These are phyloP conservation scores for Clitocybe nebularis DNA, from an alignment of 1,284 basidiomycete genomes.

Conservation along the genomic window DNA sequence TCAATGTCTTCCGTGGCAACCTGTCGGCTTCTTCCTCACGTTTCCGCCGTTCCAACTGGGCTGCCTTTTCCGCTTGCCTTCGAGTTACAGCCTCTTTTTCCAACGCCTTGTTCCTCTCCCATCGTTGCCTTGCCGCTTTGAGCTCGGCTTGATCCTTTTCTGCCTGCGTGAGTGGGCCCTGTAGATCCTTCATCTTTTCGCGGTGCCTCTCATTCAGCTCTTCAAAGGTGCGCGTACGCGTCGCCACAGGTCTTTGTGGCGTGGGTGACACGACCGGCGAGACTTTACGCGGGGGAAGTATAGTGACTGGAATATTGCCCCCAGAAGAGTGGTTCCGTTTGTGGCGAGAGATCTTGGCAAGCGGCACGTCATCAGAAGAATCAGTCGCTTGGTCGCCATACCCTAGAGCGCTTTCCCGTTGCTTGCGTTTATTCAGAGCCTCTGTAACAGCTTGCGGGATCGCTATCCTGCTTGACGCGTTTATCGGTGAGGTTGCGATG, in stretches of 20 bases:
- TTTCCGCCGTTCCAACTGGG: conserved; percentile 49
- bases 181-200: conserved; percentile 72
- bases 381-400: conserved; percentile 38
- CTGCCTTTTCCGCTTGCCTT: conserved; percentile 68
- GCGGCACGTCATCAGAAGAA: conserved; percentile 53
- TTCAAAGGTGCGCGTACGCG: conserved; percentile 69
- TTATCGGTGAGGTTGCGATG: conserved; percentile 56
- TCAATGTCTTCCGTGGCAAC: conserved; percentile 24
- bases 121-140: conserved; percentile 63
- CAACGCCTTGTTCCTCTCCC: conserved; percentile 67
- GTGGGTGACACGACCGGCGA: conserved; percentile 39
- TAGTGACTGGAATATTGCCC: conserved; percentile 43
- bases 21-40: conserved; percentile 35
- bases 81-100: conserved; percentile 68
- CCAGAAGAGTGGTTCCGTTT: conserved; percentile 30
- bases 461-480: conserved; percentile 40
- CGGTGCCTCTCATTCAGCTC: conserved; percentile 79
- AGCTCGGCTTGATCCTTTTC: conserved; percentile 69
- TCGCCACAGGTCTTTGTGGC: conserved; percentile 39
- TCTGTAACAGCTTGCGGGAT: conserved; percentile 70
- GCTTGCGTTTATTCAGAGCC: conserved; percentile 63
- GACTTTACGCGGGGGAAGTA: conserved; percentile 60
- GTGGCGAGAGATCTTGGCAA: conserved; percentile 37
- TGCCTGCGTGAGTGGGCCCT: conserved; percentile 69
- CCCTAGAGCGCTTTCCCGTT: conserved; percentile 55